Percentiles rank a stretch among this genome's conserved stretches.
Evolutionary conservation across 2,329 filamentous ascomycete species (phyloP).

Genomic region (Knufia fluminis): DNA sequence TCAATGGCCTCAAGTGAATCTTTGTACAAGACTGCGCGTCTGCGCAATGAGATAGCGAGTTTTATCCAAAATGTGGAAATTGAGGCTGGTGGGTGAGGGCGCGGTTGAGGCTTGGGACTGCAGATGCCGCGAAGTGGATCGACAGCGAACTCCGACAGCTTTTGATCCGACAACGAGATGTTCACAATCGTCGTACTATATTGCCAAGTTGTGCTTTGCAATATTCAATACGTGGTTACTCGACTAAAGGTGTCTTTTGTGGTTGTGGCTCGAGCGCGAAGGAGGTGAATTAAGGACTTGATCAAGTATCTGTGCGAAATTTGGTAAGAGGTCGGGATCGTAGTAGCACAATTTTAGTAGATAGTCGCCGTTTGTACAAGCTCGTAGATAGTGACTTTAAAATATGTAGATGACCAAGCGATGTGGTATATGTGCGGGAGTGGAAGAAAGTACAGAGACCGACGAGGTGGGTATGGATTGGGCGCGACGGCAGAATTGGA

Average conservation of each 20-base stretch:
- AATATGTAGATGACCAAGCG: not conserved
- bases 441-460: not conserved
- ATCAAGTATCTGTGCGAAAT: not conserved
- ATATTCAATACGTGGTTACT: not conserved
- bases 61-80: constrained; percentile 21
- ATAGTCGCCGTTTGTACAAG: not conserved
- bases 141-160: constrained; percentile 3
- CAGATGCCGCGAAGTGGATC: constrained; percentile 6
- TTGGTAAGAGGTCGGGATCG: not conserved
- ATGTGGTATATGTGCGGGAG: not conserved
- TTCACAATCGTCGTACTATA: not conserved
- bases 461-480: not conserved
- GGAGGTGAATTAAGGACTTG: constrained; percentile 5
- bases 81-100: constrained; percentile 9
- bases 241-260: not conserved
- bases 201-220: not conserved
- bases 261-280: constrained; percentile 9
- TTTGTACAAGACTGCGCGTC: constrained; percentile 5
- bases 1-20: not conserved
- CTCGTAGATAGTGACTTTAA: not conserved
- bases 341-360: not conserved
- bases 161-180: not conserved
- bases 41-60: constrained; percentile 17
- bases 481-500: not conserved
- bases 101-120: constrained; percentile 4